Evolutionary conservation across 2,329 filamentous ascomycete genomes (phyloP), one percentile per base, ranked within the genome.

Genomic region (Pseudogymnoascus sp.): DNA sequence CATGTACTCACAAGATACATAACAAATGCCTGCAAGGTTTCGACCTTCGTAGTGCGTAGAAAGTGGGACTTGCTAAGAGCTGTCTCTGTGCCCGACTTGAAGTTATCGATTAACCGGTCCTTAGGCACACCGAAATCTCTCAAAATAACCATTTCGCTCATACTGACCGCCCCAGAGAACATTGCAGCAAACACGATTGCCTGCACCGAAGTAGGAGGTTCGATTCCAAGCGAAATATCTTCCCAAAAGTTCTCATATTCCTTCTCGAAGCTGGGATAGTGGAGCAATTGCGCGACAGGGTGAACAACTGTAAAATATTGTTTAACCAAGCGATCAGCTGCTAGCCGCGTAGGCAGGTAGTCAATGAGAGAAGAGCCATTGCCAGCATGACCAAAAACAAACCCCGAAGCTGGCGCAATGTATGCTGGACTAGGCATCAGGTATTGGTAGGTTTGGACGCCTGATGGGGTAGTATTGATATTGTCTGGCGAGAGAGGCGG

Each of bases 11-110:
- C 86, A 76, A 92, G 78, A 68, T 91, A 92, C 79, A 91, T 88
- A 37, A 92, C 84, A 69, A 92, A 88, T 1, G 87, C 88, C 72
- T 92, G 90, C 69, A 93, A 78, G 0, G 87, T 90, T 73, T 91
- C 87, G n/a, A 90, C 77, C 68, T 85, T 88, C 0, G 84, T 90
- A 0, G 88, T 90, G 37, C 86, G 80, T 37, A 92, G 75, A 65
- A 92, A 89, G 71, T 90, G 87, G 3, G 89, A 88, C 71, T 85
- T 85, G 41, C 82, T 81, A 36, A 93, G 76, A 2, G 88, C 85
- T 25, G 82, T 81, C 75, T 92, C 90, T 6, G 87, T 85, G 1
- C 83, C 88, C 60, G 86, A 77, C 69, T 86, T 86, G 64, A 90
- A 83, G 60, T 82, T 85, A 21, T 86, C 80, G 4, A 89, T 79